phyloP scores from a whole-genome alignment of 148 eudicot genomes.

The Chenopodium quinoa region DNA sequence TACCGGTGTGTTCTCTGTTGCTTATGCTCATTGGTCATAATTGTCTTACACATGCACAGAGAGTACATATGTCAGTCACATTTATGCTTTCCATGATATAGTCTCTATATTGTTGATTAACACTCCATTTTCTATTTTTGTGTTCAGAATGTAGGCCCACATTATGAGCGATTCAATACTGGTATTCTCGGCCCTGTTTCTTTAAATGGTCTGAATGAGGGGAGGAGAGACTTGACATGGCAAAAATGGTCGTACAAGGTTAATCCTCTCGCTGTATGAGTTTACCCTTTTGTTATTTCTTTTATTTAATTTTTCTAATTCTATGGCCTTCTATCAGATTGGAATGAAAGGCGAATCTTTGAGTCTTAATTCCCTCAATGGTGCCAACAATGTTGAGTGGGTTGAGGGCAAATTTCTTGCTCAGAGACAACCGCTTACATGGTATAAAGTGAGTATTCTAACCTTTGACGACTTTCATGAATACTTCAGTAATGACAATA shows the following conservation, averaged over 20 bases:
- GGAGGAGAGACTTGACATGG: slow-evolving; percentile 79
- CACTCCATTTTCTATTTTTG: slow-evolving; percentile 17
- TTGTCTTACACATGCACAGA: background rate
- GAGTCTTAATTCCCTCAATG: slow-evolving; percentile 71
- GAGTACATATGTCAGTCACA: background rate
- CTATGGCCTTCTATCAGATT: slow-evolving; percentile 42
- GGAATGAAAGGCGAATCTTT: slow-evolving; percentile 88
- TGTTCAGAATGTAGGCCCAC: slow-evolving; percentile 68
- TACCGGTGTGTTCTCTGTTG: slow-evolving; percentile 62
- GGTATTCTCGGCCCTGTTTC: slow-evolving; percentile 85
- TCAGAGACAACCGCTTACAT: slow-evolving; percentile 65
- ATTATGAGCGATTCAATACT: slow-evolving; percentile 74
- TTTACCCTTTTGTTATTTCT: background rate
- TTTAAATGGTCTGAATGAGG: slow-evolving; percentile 64
- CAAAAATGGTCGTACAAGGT: slow-evolving; percentile 96
- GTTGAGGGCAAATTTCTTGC: slow-evolving; percentile 43
- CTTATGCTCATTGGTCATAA: background rate
- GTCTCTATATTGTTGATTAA: background rate
- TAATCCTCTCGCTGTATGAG: slow-evolving; percentile 16
- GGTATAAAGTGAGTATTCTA: slow-evolving; percentile 64
- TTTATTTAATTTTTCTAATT: background rate
- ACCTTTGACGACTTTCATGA: slow-evolving; percentile 1
- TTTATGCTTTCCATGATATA: slow-evolving; percentile 5
- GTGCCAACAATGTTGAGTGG: slow-evolving; percentile 87
- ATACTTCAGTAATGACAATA: background rate